These are phyloP conservation scores for Nicotiana obtusifolia DNA, from an alignment of 257 asterid species.

Conservation along the genomic window DNA sequence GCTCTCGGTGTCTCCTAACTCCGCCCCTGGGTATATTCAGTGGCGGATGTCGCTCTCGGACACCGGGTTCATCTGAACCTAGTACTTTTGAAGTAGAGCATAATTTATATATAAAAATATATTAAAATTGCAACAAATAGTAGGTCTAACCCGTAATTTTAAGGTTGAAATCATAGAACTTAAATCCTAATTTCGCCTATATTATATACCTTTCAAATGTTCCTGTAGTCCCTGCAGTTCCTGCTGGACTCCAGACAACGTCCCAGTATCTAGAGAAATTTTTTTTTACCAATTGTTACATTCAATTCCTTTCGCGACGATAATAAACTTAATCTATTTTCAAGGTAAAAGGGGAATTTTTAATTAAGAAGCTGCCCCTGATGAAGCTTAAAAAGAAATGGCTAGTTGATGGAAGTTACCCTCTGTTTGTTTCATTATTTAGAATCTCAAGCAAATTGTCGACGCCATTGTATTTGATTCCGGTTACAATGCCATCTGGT, in stretches of 20 bases:
- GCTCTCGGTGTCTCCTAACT: too few relatives aligned
- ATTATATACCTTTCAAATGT: constrained; percentile 43
- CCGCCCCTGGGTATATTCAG: too few relatives aligned
- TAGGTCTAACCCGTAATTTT: too few relatives aligned
- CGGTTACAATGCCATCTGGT: constrained; percentile 64
- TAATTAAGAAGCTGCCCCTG: too few relatives aligned
- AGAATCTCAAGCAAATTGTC: constrained; percentile 66
- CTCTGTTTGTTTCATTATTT: constrained; percentile 60
- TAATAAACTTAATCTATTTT: neutral
- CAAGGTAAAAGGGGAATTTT: neutral
- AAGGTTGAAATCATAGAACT: too few relatives aligned
- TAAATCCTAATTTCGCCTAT: neutral
- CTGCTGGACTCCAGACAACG: constrained; percentile 47
- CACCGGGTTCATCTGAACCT: too few relatives aligned
- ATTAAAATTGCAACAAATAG: too few relatives aligned
- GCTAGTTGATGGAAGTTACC: constrained; percentile 27
- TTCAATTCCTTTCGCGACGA: neutral
- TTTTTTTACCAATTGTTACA: neutral
- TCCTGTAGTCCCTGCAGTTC: constrained; percentile 36
- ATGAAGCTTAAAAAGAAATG: neutral
- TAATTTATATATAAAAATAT: too few relatives aligned
- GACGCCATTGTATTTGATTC: constrained; percentile 51
- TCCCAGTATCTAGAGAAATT: constrained; percentile 58
- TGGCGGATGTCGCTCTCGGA: too few relatives aligned
- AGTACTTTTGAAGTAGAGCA: too few relatives aligned